These are phyloP conservation scores for Pyrenochaeta sp. DNA, from an alignment of 2,329 filamentous ascomycete genomes.

Conservation along the genomic window DNA sequence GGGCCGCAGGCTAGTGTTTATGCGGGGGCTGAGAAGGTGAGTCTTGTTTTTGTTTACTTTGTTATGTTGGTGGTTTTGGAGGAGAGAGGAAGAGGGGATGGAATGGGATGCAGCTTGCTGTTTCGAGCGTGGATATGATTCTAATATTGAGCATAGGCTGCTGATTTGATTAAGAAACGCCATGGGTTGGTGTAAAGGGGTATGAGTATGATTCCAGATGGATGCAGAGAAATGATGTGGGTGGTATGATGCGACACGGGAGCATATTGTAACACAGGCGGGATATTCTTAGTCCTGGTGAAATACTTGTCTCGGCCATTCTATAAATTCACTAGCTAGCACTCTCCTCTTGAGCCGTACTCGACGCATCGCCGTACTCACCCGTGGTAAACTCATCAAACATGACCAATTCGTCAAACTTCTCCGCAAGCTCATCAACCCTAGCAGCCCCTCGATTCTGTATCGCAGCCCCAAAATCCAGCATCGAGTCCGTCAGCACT, in stretches of 20 bases:
- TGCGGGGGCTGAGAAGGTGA: conserved; percentile 30
- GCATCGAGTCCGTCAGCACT: conserved; percentile 1
- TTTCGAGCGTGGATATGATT: too few species aligned
- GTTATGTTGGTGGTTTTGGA: neutral
- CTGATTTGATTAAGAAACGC: neutral
- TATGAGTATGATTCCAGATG: too few species aligned
- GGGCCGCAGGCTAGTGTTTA: conserved; percentile 27
- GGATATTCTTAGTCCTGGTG: too few species aligned
- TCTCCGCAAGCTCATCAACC: conserved; percentile 35
- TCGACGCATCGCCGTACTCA: neutral
- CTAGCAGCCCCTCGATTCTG: conserved; percentile 15
- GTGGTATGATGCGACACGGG: too few species aligned
- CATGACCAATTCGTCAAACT: conserved; percentile 39
- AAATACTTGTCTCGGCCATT: too few species aligned
- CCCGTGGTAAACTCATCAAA: conserved; percentile 27
- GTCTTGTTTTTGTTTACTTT: neutral
- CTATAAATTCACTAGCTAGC: too few species aligned
- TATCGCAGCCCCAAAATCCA: conserved; percentile 11
- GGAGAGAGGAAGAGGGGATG: neutral
- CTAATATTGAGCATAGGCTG: neutral
- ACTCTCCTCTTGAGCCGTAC: too few species aligned
- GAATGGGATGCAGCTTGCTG: too few species aligned
- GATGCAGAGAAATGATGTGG: too few species aligned
- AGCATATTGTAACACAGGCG: too few species aligned
- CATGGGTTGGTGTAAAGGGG: neutral